phyloP scores from a whole-genome alignment of 2,329 filamentous ascomycete genomes.

The Aureobasidium sp. region DNA sequence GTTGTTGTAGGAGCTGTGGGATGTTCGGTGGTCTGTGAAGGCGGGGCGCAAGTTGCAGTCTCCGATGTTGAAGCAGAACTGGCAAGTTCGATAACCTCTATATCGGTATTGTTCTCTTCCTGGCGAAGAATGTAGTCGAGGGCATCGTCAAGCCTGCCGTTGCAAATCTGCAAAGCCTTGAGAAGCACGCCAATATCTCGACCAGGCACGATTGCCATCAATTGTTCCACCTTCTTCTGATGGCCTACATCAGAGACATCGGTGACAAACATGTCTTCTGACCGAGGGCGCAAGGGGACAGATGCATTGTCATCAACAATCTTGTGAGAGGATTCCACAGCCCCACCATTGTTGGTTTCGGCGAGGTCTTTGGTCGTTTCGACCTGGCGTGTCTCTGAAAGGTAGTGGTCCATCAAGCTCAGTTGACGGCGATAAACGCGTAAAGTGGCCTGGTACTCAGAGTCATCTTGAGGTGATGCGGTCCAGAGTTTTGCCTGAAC shows the following conservation, averaged over 20 bases:
- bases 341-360: no score
- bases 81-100: conserved; percentile 24
- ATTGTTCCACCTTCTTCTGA: conserved; percentile 45
- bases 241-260: conserved; percentile 46
- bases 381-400: not conserved
- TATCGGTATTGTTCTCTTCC: conserved; percentile 22
- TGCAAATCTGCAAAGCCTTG: conserved; percentile 45
- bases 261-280: conserved; percentile 37
- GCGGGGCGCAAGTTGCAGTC: not conserved
- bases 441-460: not conserved
- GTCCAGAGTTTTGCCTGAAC: not conserved
- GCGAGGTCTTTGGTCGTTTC: not conserved
- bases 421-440: not conserved
- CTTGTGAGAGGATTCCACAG: not conserved
- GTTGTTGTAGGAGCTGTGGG: no score
- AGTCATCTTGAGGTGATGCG: not conserved
- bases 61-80: conserved; percentile 22
- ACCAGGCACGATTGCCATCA: conserved; percentile 43
- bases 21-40: not conserved
- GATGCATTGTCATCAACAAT: not conserved
- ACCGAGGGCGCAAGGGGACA: not conserved
- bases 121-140: conserved; percentile 40
- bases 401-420: not conserved
- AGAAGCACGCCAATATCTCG: conserved; percentile 42
- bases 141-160: conserved; percentile 51